Conservation (phyloP, 768 basidiomycete genomes). For the Lactarius deliciosus region DNA sequence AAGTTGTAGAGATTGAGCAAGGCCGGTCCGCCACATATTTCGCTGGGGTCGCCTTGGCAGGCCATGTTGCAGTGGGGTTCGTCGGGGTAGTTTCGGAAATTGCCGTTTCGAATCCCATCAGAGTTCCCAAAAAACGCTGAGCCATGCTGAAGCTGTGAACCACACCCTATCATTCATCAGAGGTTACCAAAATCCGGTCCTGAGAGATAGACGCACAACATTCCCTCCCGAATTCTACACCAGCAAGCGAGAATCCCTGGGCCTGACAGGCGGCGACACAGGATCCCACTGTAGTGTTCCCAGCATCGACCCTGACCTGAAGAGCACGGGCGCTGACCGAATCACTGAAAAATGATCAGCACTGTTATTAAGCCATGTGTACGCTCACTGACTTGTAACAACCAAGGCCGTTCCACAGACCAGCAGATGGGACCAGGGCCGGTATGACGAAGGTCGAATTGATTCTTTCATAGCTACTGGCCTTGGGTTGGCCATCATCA, state of each 20-base stretch:
- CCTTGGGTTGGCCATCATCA: constrained; percentile 39
- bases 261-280: constrained; percentile 67
- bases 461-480: constrained; percentile 58
- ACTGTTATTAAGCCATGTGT: accelerated
- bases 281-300: constrained; percentile 58
- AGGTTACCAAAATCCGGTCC: background rate
- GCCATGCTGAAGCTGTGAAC: background rate
- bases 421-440: constrained; percentile 50
- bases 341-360: constrained; percentile 33
- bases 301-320: constrained; percentile 36
- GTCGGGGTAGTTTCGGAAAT: background rate
- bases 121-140: background rate
- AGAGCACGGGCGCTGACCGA: constrained; percentile 37
- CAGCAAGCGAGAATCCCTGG: constrained; percentile 68
- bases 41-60: constrained; percentile 17
- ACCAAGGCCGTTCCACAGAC: constrained; percentile 67
- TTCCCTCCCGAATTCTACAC: constrained; percentile 40
- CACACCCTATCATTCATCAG: background rate
- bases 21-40: constrained; percentile 11
- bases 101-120: background rate
- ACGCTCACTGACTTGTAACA: constrained; percentile 57
- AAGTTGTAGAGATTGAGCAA: constrained; percentile 13
- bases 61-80: constrained; percentile 1
- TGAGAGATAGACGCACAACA: background rate
- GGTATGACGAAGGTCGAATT: constrained; percentile 50